These are phyloP conservation scores for Lentinus brumalis DNA, from an alignment of 768 basidiomycete species.

Conservation along the genomic window DNA sequence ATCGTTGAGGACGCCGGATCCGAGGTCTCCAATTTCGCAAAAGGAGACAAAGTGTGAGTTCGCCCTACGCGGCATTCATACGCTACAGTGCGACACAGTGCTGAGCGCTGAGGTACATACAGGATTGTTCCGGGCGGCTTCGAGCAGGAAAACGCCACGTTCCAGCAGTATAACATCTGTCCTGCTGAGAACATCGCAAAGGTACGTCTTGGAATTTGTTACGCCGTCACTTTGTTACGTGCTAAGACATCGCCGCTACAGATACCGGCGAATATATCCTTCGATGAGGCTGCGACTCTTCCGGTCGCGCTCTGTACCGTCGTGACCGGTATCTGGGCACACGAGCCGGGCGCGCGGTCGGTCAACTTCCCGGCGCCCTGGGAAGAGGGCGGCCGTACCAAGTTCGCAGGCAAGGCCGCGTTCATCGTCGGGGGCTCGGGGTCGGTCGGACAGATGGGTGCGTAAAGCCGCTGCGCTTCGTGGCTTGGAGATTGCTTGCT, in stretches of 20 bases:
- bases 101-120: no score
- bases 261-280: constrained; percentile 11
- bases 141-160: constrained; percentile 4
- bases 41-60: constrained; percentile 37
- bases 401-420: constrained; percentile 20
- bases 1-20: constrained; percentile 30
- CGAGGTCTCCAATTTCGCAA: constrained; percentile 27
- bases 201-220: constrained; percentile 7
- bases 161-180: constrained; percentile 27
- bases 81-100: no score
- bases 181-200: constrained; percentile 23
- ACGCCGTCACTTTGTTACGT: not conserved
- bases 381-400: constrained; percentile 12
- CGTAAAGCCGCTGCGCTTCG: not conserved
- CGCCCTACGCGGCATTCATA: no score
- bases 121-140: constrained; percentile 12
- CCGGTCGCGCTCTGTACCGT: constrained; percentile 9
- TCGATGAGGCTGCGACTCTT: constrained; percentile 15
- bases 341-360: constrained; percentile 1
- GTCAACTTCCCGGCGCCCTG: constrained; percentile 20
- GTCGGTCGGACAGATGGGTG: constrained; percentile 25
- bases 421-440: constrained; percentile 24
- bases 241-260: constrained; percentile 22
- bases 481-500: no score
- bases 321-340: constrained; percentile 28